A percentile compares a stretch with the other conserved stretches of the same genome.
These are phyloP conservation scores for Blumeria hordei DNA, from an alignment of 2,329 filamentous ascomycete species.

Conservation along the genomic window DNA sequence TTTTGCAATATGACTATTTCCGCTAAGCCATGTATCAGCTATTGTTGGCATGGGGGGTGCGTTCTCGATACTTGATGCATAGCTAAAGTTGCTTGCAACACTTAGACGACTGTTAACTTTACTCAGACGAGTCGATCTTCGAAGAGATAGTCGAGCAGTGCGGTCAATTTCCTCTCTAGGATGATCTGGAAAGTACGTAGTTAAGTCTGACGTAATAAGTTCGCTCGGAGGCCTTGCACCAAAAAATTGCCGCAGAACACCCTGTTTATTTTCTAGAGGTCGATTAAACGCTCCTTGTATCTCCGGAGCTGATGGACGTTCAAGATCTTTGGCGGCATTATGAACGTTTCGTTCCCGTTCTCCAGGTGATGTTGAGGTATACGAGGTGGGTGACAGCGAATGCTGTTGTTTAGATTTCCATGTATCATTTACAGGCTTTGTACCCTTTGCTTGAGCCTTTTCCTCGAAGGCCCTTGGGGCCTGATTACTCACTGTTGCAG, in stretches of 20 bases:
- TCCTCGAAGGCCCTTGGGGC: constrained; percentile 34
- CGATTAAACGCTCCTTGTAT: constrained; percentile 11
- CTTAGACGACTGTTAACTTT: constrained; percentile 82
- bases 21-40: constrained; percentile 71
- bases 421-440: constrained; percentile 70
- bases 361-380: constrained; percentile 14
- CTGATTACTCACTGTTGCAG: constrained; percentile 43
- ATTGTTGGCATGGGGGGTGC: constrained; percentile 90
- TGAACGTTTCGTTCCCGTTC: constrained; percentile 45
- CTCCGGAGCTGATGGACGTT: constrained; percentile 24
- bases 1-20: constrained; percentile 28
- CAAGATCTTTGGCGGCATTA: constrained; percentile 31
- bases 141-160: constrained; percentile 77
- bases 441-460: constrained; percentile 65
- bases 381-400: constrained; percentile 58
- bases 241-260: constrained; percentile 56
- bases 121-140: constrained; percentile 73
- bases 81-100: constrained; percentile 80
- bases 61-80: constrained; percentile 76
- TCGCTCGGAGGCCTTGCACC: constrained; percentile 86
- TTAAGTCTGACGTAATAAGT: constrained; percentile 86
- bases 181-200: constrained; percentile 92
- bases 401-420: constrained; percentile 63
- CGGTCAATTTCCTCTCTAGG: constrained; percentile 85
- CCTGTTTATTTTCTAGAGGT: constrained; percentile 22